Base-by-base conservation (phyloP, 1,139 yeast genomes). In the Suhomyces choctaworum region DNA sequence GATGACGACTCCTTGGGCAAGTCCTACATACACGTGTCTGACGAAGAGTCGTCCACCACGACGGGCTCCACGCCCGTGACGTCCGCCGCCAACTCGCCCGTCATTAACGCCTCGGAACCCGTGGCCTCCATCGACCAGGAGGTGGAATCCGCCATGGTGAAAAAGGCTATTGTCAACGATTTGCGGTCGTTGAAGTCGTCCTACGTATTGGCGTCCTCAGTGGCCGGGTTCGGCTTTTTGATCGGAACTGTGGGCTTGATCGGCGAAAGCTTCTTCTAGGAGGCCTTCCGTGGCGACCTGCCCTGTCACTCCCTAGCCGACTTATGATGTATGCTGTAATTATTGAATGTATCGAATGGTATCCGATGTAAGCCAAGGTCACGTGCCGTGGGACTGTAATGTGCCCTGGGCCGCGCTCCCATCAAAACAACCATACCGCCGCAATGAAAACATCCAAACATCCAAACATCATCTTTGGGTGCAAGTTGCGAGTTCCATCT, bases 11-110 rank as follows among this genome's bases (percentile, higher is more conserved):
- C 64, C 21, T 64, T 77, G 44, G 76, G 76, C 39, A 68, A 67
- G 50, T 75, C 80, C 8, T 70, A 70, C 47, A 67, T 70, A 40
- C 74, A 70, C 31, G 72, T 74, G 20, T 74, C 79, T 22, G 78
- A 73, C 42, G 67, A 58, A 38, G 55, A 64, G 21, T 52, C 63
- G 9, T 36, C 48, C 12, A 39, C 50, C 9, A 51, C 64, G 11
- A 34, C 50, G 13, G 40, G 50, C n/a, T 48, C 58, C 25, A 62
- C 67, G 10, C 68, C 69, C 7, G 46, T 50, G 13, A 45, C 58
- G 16, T 54, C 71, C 15, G 46, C 52, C 3, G 60, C 68, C 19
- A 54, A 44, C 17, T 65, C 72, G 13, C 72, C 70, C 2, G 56
- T 54, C 30, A 44, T 47, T 16, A 24, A 25, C n/a, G 40, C 41